These are phyloP conservation scores for Globisporangium alternatum DNA, from an alignment of 352 stramenopile genomes.

Conservation along the genomic window DNA sequence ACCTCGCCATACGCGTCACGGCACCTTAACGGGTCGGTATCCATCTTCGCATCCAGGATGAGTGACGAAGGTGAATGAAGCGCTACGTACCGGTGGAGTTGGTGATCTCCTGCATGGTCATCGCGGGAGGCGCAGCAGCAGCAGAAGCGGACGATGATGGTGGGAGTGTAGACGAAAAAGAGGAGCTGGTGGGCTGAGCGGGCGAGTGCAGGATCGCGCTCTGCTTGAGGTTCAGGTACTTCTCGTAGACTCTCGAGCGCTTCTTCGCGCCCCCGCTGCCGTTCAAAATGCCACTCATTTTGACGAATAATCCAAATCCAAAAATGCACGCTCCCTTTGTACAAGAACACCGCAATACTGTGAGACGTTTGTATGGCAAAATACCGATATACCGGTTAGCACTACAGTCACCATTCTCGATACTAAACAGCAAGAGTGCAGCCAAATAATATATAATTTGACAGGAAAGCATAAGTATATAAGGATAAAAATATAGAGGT, in stretches of 20 bases:
- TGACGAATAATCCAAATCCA: background rate
- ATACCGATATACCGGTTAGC: too few relatives aligned
- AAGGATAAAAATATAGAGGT: too few relatives aligned
- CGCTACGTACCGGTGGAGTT: constrained; percentile 46
- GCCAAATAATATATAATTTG: background rate
- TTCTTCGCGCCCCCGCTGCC: constrained; percentile 8
- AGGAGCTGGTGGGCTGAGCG: background rate
- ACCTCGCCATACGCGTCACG: background rate
- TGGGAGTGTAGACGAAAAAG: background rate
- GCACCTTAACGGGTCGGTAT: background rate
- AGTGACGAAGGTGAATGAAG: background rate
- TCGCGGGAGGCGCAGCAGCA: background rate
- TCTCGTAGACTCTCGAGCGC: constrained; percentile 36
- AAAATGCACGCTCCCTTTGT: too few relatives aligned
- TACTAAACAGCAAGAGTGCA: background rate
- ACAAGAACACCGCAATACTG: too few relatives aligned
- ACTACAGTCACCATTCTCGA: too few relatives aligned
- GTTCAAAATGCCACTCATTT: constrained; percentile 19
- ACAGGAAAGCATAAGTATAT: too few relatives aligned
- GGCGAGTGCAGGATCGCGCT: constrained; percentile 19
- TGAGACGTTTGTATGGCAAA: too few relatives aligned
- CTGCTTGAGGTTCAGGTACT: constrained; percentile 55
- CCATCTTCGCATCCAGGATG: background rate
- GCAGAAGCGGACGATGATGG: background rate
- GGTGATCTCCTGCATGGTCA: constrained; percentile 33